Conservation (phyloP, 352 stramenopile genomes). For the Globisporangium cederbergense region DNA sequence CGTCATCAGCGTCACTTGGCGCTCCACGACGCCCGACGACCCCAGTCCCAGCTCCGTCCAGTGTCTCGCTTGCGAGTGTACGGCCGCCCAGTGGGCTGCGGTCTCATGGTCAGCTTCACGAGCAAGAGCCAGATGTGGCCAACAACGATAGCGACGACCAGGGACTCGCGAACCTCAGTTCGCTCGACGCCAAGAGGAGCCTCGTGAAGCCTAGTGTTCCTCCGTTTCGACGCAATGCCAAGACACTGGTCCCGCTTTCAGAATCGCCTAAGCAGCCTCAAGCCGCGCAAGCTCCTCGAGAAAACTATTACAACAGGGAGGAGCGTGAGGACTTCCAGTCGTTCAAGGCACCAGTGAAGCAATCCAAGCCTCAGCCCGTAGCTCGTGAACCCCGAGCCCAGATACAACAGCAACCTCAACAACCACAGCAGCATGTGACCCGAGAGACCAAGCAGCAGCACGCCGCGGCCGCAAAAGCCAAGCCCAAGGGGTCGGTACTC, state of each 20-base stretch:
- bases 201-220: neutral
- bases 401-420: slow-evolving; percentile 1
- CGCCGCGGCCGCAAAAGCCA: slow-evolving; percentile 20
- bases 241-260: neutral
- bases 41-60: slow-evolving; percentile 10
- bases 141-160: neutral
- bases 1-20: neutral
- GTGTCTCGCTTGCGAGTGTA: neutral
- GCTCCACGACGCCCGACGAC: slow-evolving; percentile 14
- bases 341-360: slow-evolving; percentile 14
- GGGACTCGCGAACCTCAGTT: neutral
- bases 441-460: slow-evolving; percentile 24
- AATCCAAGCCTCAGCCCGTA: neutral
- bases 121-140: neutral
- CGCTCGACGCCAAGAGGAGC: neutral
- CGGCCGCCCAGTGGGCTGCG: neutral
- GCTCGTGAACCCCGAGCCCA: neutral
- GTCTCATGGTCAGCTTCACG: neutral
- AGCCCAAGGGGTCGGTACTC: slow-evolving; percentile 47
- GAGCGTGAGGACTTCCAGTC: slow-evolving; percentile 18
- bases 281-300: slow-evolving; percentile 1
- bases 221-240: slow-evolving; percentile 1
- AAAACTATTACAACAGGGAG: slow-evolving; percentile 10
- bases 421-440: slow-evolving; percentile 1
- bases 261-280: neutral